These are phyloP conservation scores for Alternaria sp. DNA, from an alignment of 2,329 filamentous ascomycete genomes.

Conservation along the genomic window DNA sequence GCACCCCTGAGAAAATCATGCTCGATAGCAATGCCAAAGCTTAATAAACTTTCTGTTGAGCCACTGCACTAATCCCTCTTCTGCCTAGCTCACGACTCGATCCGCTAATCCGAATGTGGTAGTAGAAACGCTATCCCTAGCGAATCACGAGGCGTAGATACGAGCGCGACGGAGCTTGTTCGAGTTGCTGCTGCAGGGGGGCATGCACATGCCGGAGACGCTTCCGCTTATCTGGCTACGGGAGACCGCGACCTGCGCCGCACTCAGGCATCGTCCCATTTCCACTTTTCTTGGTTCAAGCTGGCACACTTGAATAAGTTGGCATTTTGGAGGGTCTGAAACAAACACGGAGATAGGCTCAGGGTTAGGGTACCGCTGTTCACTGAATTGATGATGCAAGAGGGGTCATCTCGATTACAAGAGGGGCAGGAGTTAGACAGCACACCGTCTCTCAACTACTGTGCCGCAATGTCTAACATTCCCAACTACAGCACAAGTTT, in stretches of 20 bases:
- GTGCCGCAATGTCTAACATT: background rate
- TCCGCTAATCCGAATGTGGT: background rate
- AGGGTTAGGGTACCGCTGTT: background rate
- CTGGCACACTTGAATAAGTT: background rate
- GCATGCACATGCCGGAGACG: background rate
- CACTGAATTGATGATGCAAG: background rate
- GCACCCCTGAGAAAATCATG: slow-evolving; percentile 2
- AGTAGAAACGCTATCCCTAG: background rate
- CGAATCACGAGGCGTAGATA: background rate
- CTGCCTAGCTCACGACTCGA: background rate
- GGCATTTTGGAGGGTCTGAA: background rate
- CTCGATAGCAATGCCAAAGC: background rate
- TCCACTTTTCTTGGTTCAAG: background rate
- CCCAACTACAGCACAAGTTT: background rate
- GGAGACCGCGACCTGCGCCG: background rate
- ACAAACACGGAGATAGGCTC: background rate
- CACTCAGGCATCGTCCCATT: background rate
- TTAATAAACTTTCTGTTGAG: slow-evolving; percentile 3
- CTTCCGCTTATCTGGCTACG: slow-evolving; percentile 1
- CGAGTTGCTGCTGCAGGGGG: background rate
- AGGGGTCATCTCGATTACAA: background rate
- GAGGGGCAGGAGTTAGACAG: background rate
- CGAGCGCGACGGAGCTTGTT: background rate
- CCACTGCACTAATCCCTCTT: background rate
- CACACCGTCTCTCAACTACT: background rate